Percentiles rank a stretch among this genome's conserved stretches.
Evolutionary conservation across 345 rosid species (phyloP).

Genomic region (Erucastrum elatum): DNA sequence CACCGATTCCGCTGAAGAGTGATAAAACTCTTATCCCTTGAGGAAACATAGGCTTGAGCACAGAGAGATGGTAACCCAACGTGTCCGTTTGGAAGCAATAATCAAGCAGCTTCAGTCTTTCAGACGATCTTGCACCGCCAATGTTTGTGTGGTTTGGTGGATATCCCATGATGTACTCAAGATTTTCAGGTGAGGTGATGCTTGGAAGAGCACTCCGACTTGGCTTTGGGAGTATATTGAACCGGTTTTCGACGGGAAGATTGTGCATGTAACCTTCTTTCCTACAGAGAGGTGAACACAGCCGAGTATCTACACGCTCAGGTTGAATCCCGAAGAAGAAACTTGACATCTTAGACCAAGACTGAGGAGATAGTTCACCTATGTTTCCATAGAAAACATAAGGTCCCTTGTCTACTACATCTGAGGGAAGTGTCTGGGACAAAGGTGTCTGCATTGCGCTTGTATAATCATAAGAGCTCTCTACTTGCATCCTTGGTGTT

Average conservation of each 20-base stretch:
- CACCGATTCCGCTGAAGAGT: slow-evolving; percentile 74
- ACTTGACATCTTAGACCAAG: slow-evolving; percentile 69
- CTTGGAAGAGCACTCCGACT: slow-evolving; percentile 52
- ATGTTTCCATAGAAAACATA: slow-evolving; percentile 76
- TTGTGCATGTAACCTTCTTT: slow-evolving; percentile 85
- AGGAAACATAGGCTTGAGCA: slow-evolving; percentile 61
- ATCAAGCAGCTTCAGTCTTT: slow-evolving; percentile 56
- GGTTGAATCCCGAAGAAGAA: slow-evolving; percentile 64
- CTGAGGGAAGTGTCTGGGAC: slow-evolving; percentile 43
- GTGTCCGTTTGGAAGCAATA: slow-evolving; percentile 80
- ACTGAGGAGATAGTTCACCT: slow-evolving; percentile 43
- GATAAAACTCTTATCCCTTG: slow-evolving; percentile 75
- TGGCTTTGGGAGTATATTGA: slow-evolving; percentile 52
- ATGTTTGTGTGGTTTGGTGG: slow-evolving; percentile 61
- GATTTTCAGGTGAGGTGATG: slow-evolving; percentile 56
- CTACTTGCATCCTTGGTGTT: too few relatives aligned
- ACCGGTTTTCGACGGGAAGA: slow-evolving; percentile 66
- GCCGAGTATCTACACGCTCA: slow-evolving; percentile 61
- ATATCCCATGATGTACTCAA: slow-evolving; percentile 78
- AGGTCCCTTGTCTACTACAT: slow-evolving; percentile 57
- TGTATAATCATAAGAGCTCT: too few relatives aligned
- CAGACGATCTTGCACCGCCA: slow-evolving; percentile 32
- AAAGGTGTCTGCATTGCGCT: slow-evolving; percentile 42
- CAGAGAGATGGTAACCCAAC: slow-evolving; percentile 82
- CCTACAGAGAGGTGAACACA: slow-evolving; percentile 65